These are phyloP conservation scores for Ceratocystis cacaofunesta DNA, from an alignment of 2,329 filamentous ascomycete species.

Conservation along the genomic window DNA sequence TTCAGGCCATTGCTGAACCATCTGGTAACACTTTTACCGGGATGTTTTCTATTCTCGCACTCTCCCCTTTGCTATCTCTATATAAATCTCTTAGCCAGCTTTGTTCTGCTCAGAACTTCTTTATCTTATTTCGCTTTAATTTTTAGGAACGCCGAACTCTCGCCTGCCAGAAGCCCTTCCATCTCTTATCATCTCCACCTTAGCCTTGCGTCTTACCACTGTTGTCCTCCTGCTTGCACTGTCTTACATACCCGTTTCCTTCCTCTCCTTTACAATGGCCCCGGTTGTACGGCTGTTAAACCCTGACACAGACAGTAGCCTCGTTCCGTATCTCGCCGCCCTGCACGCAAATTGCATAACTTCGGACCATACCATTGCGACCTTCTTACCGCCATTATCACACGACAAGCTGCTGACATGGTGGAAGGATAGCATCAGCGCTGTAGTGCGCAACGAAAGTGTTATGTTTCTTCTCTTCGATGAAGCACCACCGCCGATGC, in stretches of 20 bases:
- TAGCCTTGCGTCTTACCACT: not conserved
- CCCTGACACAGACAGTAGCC: constrained; percentile 32
- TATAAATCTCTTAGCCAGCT: too few species aligned
- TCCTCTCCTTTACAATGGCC: constrained; percentile 1
- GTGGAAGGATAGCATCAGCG: constrained; percentile 40
- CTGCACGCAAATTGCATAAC: constrained; percentile 46
- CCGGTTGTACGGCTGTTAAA: constrained; percentile 30
- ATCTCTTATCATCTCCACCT: not conserved
- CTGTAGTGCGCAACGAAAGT: constrained; percentile 31
- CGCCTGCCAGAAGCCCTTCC: not conserved
- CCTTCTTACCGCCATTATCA: constrained; percentile 44
- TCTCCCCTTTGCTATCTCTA: too few species aligned
- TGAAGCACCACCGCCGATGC: constrained; percentile 17
- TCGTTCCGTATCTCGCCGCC: constrained; percentile 41
- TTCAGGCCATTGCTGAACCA: too few species aligned
- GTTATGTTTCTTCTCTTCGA: constrained; percentile 40
- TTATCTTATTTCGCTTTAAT: too few species aligned
- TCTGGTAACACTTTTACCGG: too few species aligned
- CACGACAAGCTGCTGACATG: constrained; percentile 40
- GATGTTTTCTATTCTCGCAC: too few species aligned
- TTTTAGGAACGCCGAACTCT: too few species aligned
- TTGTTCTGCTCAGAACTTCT: too few species aligned
- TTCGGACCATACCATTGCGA: constrained; percentile 39
- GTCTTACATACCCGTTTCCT: not conserved
- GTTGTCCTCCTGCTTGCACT: not conserved